Base-by-base conservation (phyloP, 78 protist species). In the Mastigamoeba balamuthi region DNA sequence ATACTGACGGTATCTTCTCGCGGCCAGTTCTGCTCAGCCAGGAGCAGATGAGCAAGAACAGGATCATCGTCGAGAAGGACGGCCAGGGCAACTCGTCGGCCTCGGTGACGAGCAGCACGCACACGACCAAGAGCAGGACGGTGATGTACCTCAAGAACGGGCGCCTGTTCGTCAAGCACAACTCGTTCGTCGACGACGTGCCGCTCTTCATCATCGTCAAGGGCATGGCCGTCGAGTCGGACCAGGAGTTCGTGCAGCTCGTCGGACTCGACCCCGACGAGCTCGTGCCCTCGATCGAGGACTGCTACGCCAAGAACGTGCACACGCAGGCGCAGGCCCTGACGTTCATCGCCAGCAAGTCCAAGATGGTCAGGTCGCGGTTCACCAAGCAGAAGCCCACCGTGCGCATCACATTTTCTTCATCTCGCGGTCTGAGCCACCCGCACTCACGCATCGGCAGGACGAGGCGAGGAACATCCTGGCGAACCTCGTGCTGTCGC, bases 161-260 rank as follows among this genome's bases (percentile, higher is more conserved):
- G 36, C 67, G 43, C 23, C 41, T 95, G 72, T 94, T 88, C 40
- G 80, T 98, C 1, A 69, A 75, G 42, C 97, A 93, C 90, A 94
- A 94, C 82, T 78, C 96, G 1, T 79, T 96, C 65, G 43, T 82
- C 2, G 80, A 48, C 10, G 99, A 92, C 71, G 38, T 98, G 0
- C 97, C 98, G 0, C 40, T 97, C 10, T 72, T 90, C 36, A 63
- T 95, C 68, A 80, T 84, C 1, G 43, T 97, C 40, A 94, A 93
- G 90, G 99, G 95, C 4, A 85, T 98, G 96, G 99, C 98, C 29
- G 58, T 95, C 30, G 89, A 65, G 23, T 39, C 83, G 0, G 99
- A 97, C 69, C 95, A 90, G 76, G 98, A 94, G 75, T 80, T 93
- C 7, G 82, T 91, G 25, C 97, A 95, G 76, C 73, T 91, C 28